Percentiles rank a stretch among this genome's conserved stretches.
These are phyloP conservation scores for Phialocephala subalpina DNA, from an alignment of 2,329 filamentous ascomycete species.

Conservation along the genomic window DNA sequence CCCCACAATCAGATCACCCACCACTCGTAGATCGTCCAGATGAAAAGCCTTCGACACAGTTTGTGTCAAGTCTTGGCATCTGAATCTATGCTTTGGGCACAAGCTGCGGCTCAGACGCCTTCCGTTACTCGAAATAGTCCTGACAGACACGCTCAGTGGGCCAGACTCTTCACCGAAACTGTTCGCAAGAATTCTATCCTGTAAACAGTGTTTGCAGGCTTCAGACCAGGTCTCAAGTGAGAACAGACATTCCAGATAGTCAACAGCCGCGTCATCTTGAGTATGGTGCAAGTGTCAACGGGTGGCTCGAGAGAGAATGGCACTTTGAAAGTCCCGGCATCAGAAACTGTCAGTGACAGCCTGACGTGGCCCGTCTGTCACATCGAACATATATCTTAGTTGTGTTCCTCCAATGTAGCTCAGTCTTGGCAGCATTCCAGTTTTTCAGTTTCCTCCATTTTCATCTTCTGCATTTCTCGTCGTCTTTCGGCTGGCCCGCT, in stretches of 20 bases:
- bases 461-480: constrained; percentile 8
- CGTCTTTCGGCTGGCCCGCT: constrained; percentile 24
- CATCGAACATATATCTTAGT: constrained; percentile 11
- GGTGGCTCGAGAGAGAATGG: neutral
- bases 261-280: constrained; percentile 18
- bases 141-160: neutral
- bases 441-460: neutral
- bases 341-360: constrained; percentile 24
- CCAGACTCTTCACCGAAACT: constrained; percentile 16
- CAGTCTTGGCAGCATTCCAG: constrained; percentile 9
- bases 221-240: constrained; percentile 12
- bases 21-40: constrained; percentile 10
- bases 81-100: constrained; percentile 13
- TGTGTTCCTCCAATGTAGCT: neutral
- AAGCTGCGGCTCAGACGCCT: neutral
- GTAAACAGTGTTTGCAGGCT: neutral
- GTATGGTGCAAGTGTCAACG: neutral
- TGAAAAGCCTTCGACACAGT: constrained; percentile 1
- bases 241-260: neutral
- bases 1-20: constrained; percentile 16
- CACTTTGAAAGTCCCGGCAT: constrained; percentile 19
- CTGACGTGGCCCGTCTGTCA: constrained; percentile 4
- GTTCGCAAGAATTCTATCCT: constrained; percentile 10
- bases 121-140: neutral
- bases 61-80: constrained; percentile 16